Conservation (phyloP, 371 early-diverging fungal genomes). For the Rhizopus sp. region DNA sequence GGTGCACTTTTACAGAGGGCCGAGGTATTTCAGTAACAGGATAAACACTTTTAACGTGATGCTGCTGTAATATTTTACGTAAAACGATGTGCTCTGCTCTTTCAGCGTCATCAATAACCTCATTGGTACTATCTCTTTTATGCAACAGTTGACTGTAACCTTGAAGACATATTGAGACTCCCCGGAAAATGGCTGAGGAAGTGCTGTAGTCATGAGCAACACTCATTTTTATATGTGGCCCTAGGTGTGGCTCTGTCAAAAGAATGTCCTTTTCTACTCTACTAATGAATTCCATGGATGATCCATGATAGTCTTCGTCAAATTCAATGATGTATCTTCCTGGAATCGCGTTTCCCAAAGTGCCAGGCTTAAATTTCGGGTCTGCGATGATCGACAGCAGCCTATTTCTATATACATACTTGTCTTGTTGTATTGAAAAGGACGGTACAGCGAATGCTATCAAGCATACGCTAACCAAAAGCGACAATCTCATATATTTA, state of each 20-base stretch:
- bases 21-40: slow-evolving; percentile 39
- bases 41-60: slow-evolving; percentile 33
- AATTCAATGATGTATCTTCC: slow-evolving; percentile 45
- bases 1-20: slow-evolving; percentile 17
- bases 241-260: slow-evolving; percentile 12
- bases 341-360: slow-evolving; percentile 27
- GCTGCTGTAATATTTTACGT: slow-evolving; percentile 16
- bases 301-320: slow-evolving; percentile 23
- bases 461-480: slow-evolving; percentile 1
- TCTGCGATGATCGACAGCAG: slow-evolving; percentile 8
- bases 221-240: slow-evolving; percentile 25
- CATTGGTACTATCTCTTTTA: slow-evolving; percentile 1
- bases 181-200: slow-evolving; percentile 32
- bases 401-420: not conserved
- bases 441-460: not conserved
- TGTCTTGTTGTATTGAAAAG: too few relatives aligned
- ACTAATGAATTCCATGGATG: slow-evolving; percentile 25
- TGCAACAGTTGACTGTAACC: not conserved
- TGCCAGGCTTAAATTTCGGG: slow-evolving; percentile 24
- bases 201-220: slow-evolving; percentile 33
- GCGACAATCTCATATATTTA: slow-evolving; percentile 5
- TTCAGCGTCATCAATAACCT: not conserved
- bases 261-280: slow-evolving; percentile 23
- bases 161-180: slow-evolving; percentile 33
- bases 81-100: slow-evolving; percentile 10